A percentile compares a stretch with the other conserved stretches of the same genome.
These are phyloP conservation scores for Thraustochytrium sp. DNA, from an alignment of 352 stramenopile genomes.

Conservation along the genomic window DNA sequence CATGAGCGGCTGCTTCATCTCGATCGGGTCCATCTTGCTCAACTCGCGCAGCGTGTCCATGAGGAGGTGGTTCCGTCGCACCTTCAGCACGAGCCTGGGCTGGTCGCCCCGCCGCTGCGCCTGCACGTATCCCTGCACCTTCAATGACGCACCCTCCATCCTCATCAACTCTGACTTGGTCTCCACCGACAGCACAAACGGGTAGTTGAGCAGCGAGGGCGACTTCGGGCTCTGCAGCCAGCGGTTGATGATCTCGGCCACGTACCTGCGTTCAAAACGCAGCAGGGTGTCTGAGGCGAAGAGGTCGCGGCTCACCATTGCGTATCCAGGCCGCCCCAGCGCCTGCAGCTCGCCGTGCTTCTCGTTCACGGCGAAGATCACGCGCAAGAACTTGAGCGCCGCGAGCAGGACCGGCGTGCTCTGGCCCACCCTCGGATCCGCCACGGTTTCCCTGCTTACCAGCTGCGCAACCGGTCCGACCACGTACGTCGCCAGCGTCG, in stretches of 20 bases:
- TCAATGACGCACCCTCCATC: neutral
- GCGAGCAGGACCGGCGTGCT: neutral
- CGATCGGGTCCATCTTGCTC: neutral
- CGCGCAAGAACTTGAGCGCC: neutral
- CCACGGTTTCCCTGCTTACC: neutral
- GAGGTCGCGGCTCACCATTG: neutral
- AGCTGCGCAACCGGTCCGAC: neutral
- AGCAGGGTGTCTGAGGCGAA: neutral
- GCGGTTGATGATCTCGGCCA: neutral
- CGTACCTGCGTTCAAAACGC: neutral
- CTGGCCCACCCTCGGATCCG: too few species aligned
- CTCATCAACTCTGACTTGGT: neutral
- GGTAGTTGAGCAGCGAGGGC: neutral
- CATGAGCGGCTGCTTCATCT: slow-evolving; percentile 50
- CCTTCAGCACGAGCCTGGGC: neutral
- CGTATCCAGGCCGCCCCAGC: neutral
- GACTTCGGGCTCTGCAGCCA: neutral
- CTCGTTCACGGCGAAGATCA: neutral
- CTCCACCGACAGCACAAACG: neutral
- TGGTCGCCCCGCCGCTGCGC: neutral
- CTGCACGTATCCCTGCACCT: neutral
- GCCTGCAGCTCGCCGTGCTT: neutral
- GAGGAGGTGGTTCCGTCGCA: neutral
- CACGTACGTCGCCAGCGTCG: neutral
- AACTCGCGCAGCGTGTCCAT: neutral